A percentile compares a stretch with the other conserved stretches of the same genome.
phyloP scores from a whole-genome alignment of 495 filamentous ascomycete species.

The Cladorrhinum samala region DNA sequence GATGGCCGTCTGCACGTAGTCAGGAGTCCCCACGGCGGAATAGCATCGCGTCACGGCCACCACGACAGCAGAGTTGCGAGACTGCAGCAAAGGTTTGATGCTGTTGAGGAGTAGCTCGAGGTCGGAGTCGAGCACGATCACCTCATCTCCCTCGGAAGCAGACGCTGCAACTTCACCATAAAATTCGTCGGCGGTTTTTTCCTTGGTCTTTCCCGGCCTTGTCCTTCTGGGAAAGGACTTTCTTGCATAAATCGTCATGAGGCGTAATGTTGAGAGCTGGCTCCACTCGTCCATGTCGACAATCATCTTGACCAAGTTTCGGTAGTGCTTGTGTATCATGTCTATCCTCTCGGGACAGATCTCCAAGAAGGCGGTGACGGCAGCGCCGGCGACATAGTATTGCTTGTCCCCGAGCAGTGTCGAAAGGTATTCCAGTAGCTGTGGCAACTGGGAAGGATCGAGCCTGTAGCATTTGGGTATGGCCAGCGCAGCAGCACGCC shows the following conservation, averaged over 20 bases:
- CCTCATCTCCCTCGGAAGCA: constrained; percentile 48
- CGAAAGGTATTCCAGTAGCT: constrained; percentile 72
- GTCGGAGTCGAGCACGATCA: constrained; percentile 68
- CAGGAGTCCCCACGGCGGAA: constrained; percentile 68
- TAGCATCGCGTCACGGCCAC: constrained; percentile 82
- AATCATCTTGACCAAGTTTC: constrained; percentile 74
- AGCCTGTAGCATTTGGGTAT: constrained; percentile 96
- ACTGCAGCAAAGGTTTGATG: constrained; percentile 79
- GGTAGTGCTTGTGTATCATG: constrained; percentile 84
- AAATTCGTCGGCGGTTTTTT: constrained; percentile 51
- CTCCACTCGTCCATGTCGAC: constrained; percentile 99
- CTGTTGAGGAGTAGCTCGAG: constrained; percentile 73
- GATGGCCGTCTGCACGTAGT: constrained; percentile 62
- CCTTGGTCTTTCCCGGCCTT: constrained; percentile 40
- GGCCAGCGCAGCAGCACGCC: constrained; percentile 88
- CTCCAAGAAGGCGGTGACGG: constrained; percentile 81
- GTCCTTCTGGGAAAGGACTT: constrained; percentile 79
- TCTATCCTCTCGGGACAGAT: constrained; percentile 82
- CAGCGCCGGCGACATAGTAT: constrained; percentile 90
- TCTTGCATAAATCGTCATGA: constrained; percentile 79
- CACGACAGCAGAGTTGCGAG: constrained; percentile 87
- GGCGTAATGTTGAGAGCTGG: constrained; percentile 70
- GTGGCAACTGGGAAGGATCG: constrained; percentile 78
- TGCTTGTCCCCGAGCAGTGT: constrained; percentile 80
- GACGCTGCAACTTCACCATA: constrained; percentile 56